A percentile compares a stretch with the other conserved stretches of the same genome.
These are phyloP conservation scores for Cladosporium oxysporum DNA, from an alignment of 2,329 filamentous ascomycete genomes.

Conservation along the genomic window DNA sequence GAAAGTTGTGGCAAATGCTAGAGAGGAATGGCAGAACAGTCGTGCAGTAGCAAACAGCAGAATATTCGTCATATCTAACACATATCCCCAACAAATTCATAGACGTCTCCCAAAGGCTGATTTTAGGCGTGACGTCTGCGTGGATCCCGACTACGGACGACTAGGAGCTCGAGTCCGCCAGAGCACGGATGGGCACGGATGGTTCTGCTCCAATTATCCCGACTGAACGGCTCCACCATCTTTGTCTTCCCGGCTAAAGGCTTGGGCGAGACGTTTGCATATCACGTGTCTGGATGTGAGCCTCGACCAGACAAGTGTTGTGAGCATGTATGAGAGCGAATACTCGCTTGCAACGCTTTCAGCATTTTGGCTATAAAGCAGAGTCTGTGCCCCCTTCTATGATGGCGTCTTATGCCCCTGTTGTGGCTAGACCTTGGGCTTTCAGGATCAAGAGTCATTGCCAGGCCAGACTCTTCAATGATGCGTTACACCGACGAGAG, in stretches of 20 bases:
- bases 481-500: not conserved
- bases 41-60: not conserved
- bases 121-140: conserved; percentile 14
- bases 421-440: not conserved
- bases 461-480: not conserved
- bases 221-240: conserved; percentile 2
- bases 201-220: not conserved
- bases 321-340: conserved; percentile 3
- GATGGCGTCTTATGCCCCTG: not conserved
- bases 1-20: not conserved
- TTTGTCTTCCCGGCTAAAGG: conserved; percentile 3
- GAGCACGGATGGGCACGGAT: not conserved
- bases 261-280: not conserved
- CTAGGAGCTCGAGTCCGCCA: not conserved
- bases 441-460: not conserved
- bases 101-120: conserved; percentile 6
- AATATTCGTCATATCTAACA: not conserved
- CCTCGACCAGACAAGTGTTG: not conserved
- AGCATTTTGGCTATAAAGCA: not conserved
- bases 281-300: not conserved
- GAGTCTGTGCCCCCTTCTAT: not conserved
- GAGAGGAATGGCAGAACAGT: not conserved
- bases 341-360: not conserved
- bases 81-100: conserved; percentile 7
- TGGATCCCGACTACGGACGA: conserved; percentile 10